Evolutionary conservation across 257 asterid species (phyloP), one percentile per base, ranked within the genome.

Genomic region (Salvia rosmarinus): DNA sequence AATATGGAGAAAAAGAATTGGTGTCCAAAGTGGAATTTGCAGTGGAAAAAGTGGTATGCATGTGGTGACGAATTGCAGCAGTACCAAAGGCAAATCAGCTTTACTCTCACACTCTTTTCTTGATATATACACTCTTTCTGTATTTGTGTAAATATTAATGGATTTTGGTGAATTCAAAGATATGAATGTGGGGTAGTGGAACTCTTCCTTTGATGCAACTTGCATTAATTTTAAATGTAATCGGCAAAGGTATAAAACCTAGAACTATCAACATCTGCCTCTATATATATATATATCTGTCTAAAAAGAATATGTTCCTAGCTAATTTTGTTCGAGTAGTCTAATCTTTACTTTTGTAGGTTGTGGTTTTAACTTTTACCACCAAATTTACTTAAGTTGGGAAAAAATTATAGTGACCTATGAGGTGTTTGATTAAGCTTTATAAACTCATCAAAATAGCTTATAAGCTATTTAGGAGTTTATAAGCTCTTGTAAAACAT

Each of bases 21-120:
- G 89, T 88, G 85, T 82, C 84, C 79, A 72, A 82, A 69, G 78
- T 55, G 28, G 74, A 75, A 61, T 76, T 63, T 64, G 80, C 44
- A 70, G 88, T 78, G 78, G 89, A 86, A 55, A 55, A 86, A 85
- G 96, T 85, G 91, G 96, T 79, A 80, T 84, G 92, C 96, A 87
- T 85, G 92, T 85, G 91, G 49, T 86, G 90, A 83, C 85, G 64
- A 84, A 76, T 64, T 74, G 86, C 82, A 84, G 54, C 86, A 78
- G 81, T 62, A 76, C 68, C 88, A 85, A 88, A 85, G 96, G 89
- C 82, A 80, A 75, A 71, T 83, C 84, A 81, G 80, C 95, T 87
- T 84, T 87, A 83, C 83, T 78, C 77, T 68, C 64, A 34, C 70
- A 43, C 78, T 35, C 46, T 57, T 50, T 35, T 56, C 57, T 44